Evolutionary conservation across 164 flowering plant species (phyloP), one percentile per base, ranked within the genome.

Genomic region (Stephania japonica): DNA sequence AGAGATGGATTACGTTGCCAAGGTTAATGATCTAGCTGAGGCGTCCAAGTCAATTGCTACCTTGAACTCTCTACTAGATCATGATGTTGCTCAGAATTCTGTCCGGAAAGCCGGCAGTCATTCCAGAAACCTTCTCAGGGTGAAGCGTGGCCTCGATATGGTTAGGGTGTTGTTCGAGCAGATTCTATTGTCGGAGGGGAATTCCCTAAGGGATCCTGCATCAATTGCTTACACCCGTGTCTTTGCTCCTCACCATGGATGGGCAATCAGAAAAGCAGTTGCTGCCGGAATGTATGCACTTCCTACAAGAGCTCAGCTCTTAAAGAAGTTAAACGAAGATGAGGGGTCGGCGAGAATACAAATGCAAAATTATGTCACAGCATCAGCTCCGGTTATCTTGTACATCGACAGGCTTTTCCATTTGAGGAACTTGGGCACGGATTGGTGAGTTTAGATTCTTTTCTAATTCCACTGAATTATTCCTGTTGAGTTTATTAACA

Each of bases 141-240:
- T 92, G 72, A 92, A 92, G 80, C 94, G 99, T 59, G 98, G 99
- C 18, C 77, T 94, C 6, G 96, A 95, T 75, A 91, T 95, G 99
- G 93, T 93, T 70, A 89, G 83, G 76, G 86, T 95, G 6, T 83
- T 95, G 27, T 95, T 95, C 67, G 93, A 95, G 79, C 89, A 91
- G 78, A 90, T 95, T 73, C 8, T 91, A 43, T 83, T 70, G 42
- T 72, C 89, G 23, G 87, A 88, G 75, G 92, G 85, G 0, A 82
- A 85, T 81, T 89, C 94, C 67, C 81, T 91, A n/a, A 89, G 77
- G 76, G 86, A 75, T 83, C 82, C 97, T 41, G 97, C 97, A 68
- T 85, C 92, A 41, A 86, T 73, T 41, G 92, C 94, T 14, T 91
- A 91, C 82, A 82, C 85, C 4, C 82, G 87, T 75, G 91, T 87